Evolutionary conservation across 163 green algal species (phyloP), one percentile per base, ranked within the genome.

Genomic region (Scenedesmus sp.): DNA sequence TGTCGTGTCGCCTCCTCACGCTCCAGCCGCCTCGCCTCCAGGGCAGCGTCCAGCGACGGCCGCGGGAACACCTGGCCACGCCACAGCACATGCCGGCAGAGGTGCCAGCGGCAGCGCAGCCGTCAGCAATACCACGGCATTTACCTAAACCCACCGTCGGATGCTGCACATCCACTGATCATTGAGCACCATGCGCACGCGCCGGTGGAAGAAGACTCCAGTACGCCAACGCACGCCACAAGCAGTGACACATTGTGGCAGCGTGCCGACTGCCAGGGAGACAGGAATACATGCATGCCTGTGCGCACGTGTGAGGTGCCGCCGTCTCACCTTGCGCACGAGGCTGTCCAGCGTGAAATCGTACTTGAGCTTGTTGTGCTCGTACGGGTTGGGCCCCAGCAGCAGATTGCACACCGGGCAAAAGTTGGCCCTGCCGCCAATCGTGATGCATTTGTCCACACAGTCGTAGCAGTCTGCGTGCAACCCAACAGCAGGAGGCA

Each of bases 401-500:
- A 94, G 70, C n/a, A 82, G 35, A n/a, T 85, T 85, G 91, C 92
- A 94, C 59, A 91, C 87, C 0, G 92, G 92, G 81, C 92, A 94
- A 40, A 83, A 70, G 88, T 94, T 94, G 59, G 78, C 76, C 20
- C 81, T 68, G 68, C 91, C 92, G 51, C 91, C 92, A 35, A 94
- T 88, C 1, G 86, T 83, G 43, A 94, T 88, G 3, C 79, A 46
- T 16, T 70, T 49, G 44, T 94, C 92, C 24, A 94, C 83, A 61
- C 92, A 94, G 85, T 94, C 92, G 44, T 94, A 94, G 80, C 92
- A 94, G 37, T 89, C 90, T 94, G 90, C 80, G 10, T 72, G 59
- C 65, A 40, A 56, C 12, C 16, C 65, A 35, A 37, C 73, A 49
- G 73, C 73, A 49, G 73, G 0, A 13, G 73, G 61, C 61, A 76